Percentiles rank a stretch among this genome's conserved stretches.
Conservation (phyloP, 2,329 filamentous ascomycete genomes). For the Aspergillus nomiae region DNA sequence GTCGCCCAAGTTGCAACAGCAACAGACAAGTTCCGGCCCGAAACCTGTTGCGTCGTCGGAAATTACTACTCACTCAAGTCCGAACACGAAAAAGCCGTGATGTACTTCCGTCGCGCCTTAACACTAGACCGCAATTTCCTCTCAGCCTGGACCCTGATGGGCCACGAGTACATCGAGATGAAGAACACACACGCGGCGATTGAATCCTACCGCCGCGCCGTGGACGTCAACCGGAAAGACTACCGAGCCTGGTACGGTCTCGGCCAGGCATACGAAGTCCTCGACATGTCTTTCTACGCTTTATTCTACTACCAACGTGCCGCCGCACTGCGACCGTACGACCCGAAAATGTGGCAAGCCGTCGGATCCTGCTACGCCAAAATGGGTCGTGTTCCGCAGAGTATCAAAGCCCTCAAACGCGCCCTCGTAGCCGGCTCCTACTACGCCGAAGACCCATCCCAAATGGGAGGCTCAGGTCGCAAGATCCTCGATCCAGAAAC, state of each 20-base stretch:
- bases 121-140: slow-evolving; percentile 88
- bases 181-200: slow-evolving; percentile 99
- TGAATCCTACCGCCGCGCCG: slow-evolving; percentile 91
- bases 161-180: slow-evolving; percentile 96
- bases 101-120: slow-evolving; percentile 92
- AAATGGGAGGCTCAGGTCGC: slow-evolving; percentile 30
- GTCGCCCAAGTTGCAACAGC: slow-evolving; percentile 86
- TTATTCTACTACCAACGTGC: slow-evolving; percentile 98
- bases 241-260: slow-evolving; percentile 98
- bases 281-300: slow-evolving; percentile 97
- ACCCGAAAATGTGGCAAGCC: slow-evolving; percentile 98
- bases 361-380: slow-evolving; percentile 90
- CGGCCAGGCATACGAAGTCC: slow-evolving; percentile 93
- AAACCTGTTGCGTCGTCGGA: slow-evolving; percentile 94
- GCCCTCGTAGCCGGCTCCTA: slow-evolving; percentile 86
- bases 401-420: slow-evolving; percentile 92
- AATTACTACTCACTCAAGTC: slow-evolving; percentile 97
- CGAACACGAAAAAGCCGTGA: slow-evolving; percentile 95
- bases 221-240: slow-evolving; percentile 93
- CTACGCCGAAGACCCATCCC: slow-evolving; percentile 56
- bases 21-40: slow-evolving; percentile 93
- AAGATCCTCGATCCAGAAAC: slow-evolving; percentile 83
- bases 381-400: slow-evolving; percentile 83
- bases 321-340: slow-evolving; percentile 88
- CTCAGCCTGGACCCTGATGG: slow-evolving; percentile 98